phyloP scores from a whole-genome alignment of 768 basidiomycete genomes.

The Pleurotus djamor region DNA sequence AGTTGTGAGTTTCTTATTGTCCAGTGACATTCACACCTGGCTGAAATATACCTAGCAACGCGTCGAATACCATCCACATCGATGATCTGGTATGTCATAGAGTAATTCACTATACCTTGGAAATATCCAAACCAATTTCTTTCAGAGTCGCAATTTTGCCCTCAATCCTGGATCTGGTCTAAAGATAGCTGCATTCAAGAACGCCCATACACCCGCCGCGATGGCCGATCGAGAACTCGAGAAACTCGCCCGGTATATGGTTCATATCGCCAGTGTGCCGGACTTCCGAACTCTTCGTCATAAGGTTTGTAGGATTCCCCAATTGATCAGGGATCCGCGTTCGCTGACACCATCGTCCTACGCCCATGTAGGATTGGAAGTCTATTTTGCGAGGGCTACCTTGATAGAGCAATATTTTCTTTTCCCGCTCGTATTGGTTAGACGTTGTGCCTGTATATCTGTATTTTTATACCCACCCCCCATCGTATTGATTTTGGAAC shows the following conservation, averaged over 20 bases:
- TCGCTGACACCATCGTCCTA: no score
- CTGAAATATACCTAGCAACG: constrained; percentile 35
- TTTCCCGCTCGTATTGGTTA: not conserved
- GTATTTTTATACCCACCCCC: no score
- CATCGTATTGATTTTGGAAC: no score
- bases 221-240: constrained; percentile 68
- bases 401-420: not conserved
- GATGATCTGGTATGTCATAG: constrained; percentile 67
- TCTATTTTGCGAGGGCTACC: constrained; percentile 39
- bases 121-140: not conserved
- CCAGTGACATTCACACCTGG: not conserved
- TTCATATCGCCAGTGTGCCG: constrained; percentile 53
- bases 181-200: constrained; percentile 80
- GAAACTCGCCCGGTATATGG: constrained; percentile 62
- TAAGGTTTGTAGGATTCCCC: constrained; percentile 41
- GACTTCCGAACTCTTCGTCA: constrained; percentile 71
- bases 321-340: not conserved
- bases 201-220: constrained; percentile 65
- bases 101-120: not conserved
- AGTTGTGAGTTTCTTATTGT: constrained; percentile 47
- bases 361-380: constrained; percentile 44
- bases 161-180: constrained; percentile 83
- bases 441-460: not conserved
- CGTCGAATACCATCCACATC: constrained; percentile 80
- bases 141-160: constrained; percentile 80